phyloP scores from a whole-genome alignment of 1,284 basidiomycete genomes.

The Cerrena zonata region DNA sequence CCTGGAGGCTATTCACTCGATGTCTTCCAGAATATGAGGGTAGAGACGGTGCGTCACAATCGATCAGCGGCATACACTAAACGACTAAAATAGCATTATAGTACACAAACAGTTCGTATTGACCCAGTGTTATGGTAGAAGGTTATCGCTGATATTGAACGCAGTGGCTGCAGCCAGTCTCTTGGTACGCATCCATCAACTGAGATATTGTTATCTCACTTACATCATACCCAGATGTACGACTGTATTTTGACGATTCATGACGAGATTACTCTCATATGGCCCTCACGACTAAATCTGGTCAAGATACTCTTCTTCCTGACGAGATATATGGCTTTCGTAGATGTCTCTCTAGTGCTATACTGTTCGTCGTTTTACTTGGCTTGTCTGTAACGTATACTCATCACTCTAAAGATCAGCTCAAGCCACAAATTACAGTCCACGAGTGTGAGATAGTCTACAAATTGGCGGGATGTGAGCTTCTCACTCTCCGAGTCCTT shows the following conservation, averaged over 20 bases:
- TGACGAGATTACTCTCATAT: conserved; percentile 4
- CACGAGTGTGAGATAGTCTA: conserved; percentile 2
- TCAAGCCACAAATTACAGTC: conserved; percentile 2
- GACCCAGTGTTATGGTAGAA: neutral
- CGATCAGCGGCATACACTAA: neutral
- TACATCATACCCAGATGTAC: conserved; percentile 3
- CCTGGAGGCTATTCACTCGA: neutral
- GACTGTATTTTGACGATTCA: conserved; percentile 7
- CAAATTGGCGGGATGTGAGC: conserved; percentile 4
- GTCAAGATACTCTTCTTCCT: conserved; percentile 8
- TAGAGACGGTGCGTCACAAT: conserved; percentile 2
- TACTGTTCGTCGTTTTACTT: conserved; percentile 8
- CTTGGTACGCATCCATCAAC: too few species aligned
- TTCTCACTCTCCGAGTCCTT: too few species aligned
- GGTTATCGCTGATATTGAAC: neutral
- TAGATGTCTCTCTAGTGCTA: conserved; percentile 5
- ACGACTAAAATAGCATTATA: neutral
- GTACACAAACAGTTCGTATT: conserved; percentile 1
- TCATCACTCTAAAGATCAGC: conserved; percentile 4
- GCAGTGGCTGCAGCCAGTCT: conserved; percentile 1
- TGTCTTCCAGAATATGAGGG: neutral
- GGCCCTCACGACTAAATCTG: conserved; percentile 6
- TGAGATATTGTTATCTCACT: too few species aligned
- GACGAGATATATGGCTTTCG: conserved; percentile 10
- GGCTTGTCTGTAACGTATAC: neutral